Conservation (phyloP, 768 basidiomycete species). For the Xerocomus brunneocitrinus region DNA sequence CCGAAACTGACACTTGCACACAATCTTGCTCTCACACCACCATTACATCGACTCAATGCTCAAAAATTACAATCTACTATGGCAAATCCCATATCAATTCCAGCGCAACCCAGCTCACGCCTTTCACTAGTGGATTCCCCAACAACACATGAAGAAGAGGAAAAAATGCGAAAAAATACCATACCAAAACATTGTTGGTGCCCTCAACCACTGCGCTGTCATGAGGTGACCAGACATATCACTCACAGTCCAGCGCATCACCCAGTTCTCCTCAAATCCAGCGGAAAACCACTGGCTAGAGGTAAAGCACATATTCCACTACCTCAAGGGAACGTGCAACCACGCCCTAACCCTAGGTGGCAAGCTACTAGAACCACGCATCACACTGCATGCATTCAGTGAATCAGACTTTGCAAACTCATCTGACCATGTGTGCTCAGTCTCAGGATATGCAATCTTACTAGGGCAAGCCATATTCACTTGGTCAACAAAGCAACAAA, state of each 20-base stretch:
- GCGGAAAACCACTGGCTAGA: neutral
- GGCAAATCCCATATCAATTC: no score
- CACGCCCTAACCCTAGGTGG: constrained; percentile 7
- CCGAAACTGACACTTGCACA: no score
- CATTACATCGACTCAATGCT: no score
- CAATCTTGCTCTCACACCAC: no score
- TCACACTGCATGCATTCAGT: neutral
- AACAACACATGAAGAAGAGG: no score
- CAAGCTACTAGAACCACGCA: neutral
- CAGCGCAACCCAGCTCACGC: no score
- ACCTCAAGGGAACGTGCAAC: constrained; percentile 3
- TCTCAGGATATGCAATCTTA: constrained; percentile 19
- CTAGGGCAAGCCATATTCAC: constrained; percentile 23
- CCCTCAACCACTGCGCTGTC: no score
- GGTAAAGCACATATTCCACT: constrained; percentile 11
- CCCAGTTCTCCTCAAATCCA: neutral
- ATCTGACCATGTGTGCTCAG: constrained; percentile 15
- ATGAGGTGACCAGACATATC: neutral
- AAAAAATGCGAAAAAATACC: no score
- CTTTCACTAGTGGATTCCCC: no score
- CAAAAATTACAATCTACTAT: no score
- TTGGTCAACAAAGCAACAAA: constrained; percentile 36
- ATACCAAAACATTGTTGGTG: no score
- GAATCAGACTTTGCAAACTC: neutral
- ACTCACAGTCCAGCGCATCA: neutral